These are phyloP conservation scores for Hypoxylon sp. DNA, from an alignment of 2,329 filamentous ascomycete genomes.

Conservation along the genomic window DNA sequence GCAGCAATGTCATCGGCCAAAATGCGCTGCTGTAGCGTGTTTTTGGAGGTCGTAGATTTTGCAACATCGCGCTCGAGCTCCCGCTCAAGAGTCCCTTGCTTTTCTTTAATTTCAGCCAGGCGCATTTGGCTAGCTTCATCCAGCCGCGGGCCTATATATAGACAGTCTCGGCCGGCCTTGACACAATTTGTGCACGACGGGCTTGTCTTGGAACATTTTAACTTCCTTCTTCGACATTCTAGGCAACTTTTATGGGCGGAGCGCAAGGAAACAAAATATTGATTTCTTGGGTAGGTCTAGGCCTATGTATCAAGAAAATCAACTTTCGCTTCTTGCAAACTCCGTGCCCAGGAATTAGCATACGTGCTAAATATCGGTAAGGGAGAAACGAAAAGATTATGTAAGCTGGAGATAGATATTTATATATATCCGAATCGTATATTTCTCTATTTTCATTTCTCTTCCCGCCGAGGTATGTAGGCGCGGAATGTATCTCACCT, in stretches of 20 bases:
- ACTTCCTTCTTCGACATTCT: slow-evolving; percentile 77
- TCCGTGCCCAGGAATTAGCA: slow-evolving; percentile 36
- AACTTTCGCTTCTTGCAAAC: slow-evolving; percentile 34
- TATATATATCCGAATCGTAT: not conserved
- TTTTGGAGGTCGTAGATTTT: slow-evolving; percentile 57
- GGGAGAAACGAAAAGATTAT: slow-evolving; percentile 12
- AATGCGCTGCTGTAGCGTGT: slow-evolving; percentile 56
- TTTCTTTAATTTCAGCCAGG: slow-evolving; percentile 83
- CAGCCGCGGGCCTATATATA: slow-evolving; percentile 77
- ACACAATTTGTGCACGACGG: slow-evolving; percentile 79
- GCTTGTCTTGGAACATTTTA: slow-evolving; percentile 80
- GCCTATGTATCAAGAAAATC: slow-evolving; percentile 23
- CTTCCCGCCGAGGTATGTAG: slow-evolving; percentile 1
- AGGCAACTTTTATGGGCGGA: slow-evolving; percentile 42
- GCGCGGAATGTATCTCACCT: slow-evolving; percentile 62
- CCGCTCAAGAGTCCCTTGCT: slow-evolving; percentile 79
- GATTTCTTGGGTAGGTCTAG: slow-evolving; percentile 18
- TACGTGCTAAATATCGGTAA: slow-evolving; percentile 9
- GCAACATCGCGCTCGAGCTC: slow-evolving; percentile 78
- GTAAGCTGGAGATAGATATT: slow-evolving; percentile 9
- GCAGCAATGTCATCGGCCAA: slow-evolving; percentile 67
- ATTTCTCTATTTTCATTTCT: slow-evolving; percentile 8
- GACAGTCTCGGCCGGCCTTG: slow-evolving; percentile 67
- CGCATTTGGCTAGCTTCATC: slow-evolving; percentile 78
- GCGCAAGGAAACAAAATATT: slow-evolving; percentile 42